These are phyloP conservation scores for Aspergillus sclerotiicarbonarius DNA, from an alignment of 495 filamentous ascomycete species.

Conservation along the genomic window DNA sequence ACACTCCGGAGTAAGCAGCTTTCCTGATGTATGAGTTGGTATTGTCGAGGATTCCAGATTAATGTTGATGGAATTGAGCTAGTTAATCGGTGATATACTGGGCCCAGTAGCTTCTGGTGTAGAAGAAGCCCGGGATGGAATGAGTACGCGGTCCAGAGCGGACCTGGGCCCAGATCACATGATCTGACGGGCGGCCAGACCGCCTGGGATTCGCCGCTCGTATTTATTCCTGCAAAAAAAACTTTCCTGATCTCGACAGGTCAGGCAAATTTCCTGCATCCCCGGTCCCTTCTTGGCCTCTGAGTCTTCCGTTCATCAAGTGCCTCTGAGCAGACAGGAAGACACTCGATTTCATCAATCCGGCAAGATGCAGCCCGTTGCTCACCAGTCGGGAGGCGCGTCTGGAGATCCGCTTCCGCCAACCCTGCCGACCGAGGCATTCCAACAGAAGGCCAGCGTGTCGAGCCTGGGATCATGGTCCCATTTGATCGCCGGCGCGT, in stretches of 20 bases:
- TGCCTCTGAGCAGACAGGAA: background rate
- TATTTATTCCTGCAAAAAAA: constrained; percentile 4
- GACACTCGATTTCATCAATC: background rate
- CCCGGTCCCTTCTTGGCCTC: background rate
- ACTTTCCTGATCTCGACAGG: background rate
- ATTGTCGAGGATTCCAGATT: background rate
- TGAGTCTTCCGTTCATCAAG: background rate
- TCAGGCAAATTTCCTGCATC: background rate
- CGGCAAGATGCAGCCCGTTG: constrained; percentile 4
- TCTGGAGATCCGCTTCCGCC: constrained; percentile 5
- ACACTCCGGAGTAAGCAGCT: background rate
- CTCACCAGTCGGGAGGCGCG: background rate
- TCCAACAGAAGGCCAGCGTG: background rate
- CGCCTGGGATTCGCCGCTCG: constrained; percentile 5
- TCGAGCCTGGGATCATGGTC: constrained; percentile 52
- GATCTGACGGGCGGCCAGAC: background rate
- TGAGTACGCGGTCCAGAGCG: background rate
- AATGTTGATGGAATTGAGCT: too few relatives aligned
- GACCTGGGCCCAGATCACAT: background rate
- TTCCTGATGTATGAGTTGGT: background rate
- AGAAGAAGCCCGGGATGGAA: background rate
- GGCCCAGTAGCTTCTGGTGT: too few relatives aligned
- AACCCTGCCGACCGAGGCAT: background rate
- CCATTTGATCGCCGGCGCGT: constrained; percentile 87
- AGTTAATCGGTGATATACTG: too few relatives aligned